Conservation (phyloP, 2,329 filamentous ascomycete genomes). For the Colletotrichum gloeosporioides region DNA sequence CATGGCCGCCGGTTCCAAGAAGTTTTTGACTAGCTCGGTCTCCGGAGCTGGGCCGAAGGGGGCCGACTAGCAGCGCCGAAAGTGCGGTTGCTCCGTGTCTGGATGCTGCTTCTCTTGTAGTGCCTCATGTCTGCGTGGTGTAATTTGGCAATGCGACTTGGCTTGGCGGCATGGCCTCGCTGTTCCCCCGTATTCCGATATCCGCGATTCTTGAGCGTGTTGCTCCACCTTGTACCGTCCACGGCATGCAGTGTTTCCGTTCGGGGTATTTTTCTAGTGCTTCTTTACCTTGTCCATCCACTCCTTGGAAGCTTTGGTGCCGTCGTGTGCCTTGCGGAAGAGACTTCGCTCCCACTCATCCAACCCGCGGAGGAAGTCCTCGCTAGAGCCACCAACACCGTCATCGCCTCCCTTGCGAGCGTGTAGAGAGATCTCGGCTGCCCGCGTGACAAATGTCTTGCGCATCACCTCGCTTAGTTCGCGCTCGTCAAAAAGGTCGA, state of each 20-base stretch:
- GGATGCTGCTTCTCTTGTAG: neutral
- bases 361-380: slow-evolving; percentile 85
- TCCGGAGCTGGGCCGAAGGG: neutral
- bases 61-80: neutral
- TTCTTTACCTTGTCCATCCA: slow-evolving; percentile 68
- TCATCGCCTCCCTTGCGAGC: slow-evolving; percentile 83
- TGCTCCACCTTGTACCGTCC: neutral
- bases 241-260: neutral
- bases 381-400: slow-evolving; percentile 63
- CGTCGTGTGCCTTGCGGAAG: slow-evolving; percentile 77
- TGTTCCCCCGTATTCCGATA: accelerated
- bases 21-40: neutral
- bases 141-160: neutral
- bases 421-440: slow-evolving; percentile 84
- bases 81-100: neutral
- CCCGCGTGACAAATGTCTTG: slow-evolving; percentile 81
- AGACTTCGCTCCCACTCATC: slow-evolving; percentile 87
- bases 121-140: neutral
- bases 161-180: neutral
- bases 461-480: slow-evolving; percentile 77
- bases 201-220: neutral
- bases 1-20: neutral
- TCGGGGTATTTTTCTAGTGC: slow-evolving; percentile 25
- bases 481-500: slow-evolving; percentile 87
- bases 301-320: slow-evolving; percentile 70